Evolutionary conservation across 1,284 basidiomycete species (phyloP), one percentile per base, ranked within the genome.

Genomic region (Pseudozyma pruni): DNA sequence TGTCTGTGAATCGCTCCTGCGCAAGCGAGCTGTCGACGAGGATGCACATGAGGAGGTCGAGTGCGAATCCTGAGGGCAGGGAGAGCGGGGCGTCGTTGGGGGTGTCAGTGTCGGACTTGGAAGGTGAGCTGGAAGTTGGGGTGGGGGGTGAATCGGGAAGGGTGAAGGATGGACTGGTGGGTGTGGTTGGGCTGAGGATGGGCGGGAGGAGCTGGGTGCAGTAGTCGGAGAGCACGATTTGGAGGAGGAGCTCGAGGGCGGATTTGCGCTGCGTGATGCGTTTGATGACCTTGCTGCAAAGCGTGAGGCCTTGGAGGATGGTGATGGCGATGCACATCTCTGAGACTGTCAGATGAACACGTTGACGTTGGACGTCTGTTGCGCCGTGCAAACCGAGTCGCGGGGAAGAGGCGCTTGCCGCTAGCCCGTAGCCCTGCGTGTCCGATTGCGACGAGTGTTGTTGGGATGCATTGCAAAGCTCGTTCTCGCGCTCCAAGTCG

Each of bases 31-130:
- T 62, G 51, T 72, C 63, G 33, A 67, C 69, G 13, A 72, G 56
- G 27, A 72, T 42, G 39, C 69, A 72, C 69, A 72, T 72, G 45
- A 72, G 55, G 35, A 67, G 52, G 31, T 67, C 62, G 16, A 72
- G 49, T 9, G 69, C 69, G 31, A 72, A 72, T 0, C 63, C 59
- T 1, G 69, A 72, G 0, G 69, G 69, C 8, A 67, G 39, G 3
- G 54, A 50, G 19, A 66, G 56, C 10, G 57, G 58, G 2, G 54
- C 49, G 14, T 67, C 63, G 16, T 25, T 22, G 2, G 42, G 31
- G 3, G 34, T 5, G 17, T 43, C 25, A 1, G 55, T 11, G 1
- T 42, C 8, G 1, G 37, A 2, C 35, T 44, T 46, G 19, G 47
- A 43, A 9, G 45, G 25, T 9, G 41, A 51, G 19, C 8, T 33